Conservation (phyloP, 345 rosid species). For the Citrus unshiu region DNA sequence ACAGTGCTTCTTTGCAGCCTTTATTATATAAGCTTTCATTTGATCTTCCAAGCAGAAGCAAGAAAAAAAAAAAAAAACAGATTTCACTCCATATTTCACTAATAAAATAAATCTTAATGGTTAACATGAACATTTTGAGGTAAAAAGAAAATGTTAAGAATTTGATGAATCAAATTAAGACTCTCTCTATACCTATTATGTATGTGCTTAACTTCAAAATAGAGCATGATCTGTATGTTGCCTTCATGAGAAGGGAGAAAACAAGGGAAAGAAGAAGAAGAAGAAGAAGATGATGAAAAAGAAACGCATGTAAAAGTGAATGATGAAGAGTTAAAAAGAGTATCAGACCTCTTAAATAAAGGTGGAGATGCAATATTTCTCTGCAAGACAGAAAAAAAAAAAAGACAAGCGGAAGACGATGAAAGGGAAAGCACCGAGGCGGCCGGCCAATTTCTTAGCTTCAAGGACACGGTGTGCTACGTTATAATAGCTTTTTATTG, state of each 20-base stretch:
- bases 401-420: constrained; percentile 33
- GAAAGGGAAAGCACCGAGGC: constrained; percentile 25
- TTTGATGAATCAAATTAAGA: not conserved
- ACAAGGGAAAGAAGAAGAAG: no score
- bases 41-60: not conserved
- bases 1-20: no score
- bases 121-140: not conserved
- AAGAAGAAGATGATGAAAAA: not conserved
- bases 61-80: no score
- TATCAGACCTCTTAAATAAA: constrained; percentile 32
- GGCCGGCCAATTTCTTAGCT: constrained; percentile 47
- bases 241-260: not conserved
- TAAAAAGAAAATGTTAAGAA: not conserved
- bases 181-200: no score
- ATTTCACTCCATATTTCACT: not conserved
- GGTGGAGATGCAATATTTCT: constrained; percentile 21
- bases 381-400: constrained; percentile 34
- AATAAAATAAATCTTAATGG: not conserved
- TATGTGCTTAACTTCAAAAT: not conserved
- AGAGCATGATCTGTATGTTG: not conserved
- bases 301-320: constrained; percentile 14
- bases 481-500: constrained; percentile 25
- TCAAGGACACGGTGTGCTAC: constrained; percentile 57
- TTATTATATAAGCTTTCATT: not conserved
- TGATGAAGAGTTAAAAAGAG: constrained; percentile 11